Evolutionary conservation across 1,284 basidiomycete genomes (phyloP).

Genomic region (Trichosporon sp.): DNA sequence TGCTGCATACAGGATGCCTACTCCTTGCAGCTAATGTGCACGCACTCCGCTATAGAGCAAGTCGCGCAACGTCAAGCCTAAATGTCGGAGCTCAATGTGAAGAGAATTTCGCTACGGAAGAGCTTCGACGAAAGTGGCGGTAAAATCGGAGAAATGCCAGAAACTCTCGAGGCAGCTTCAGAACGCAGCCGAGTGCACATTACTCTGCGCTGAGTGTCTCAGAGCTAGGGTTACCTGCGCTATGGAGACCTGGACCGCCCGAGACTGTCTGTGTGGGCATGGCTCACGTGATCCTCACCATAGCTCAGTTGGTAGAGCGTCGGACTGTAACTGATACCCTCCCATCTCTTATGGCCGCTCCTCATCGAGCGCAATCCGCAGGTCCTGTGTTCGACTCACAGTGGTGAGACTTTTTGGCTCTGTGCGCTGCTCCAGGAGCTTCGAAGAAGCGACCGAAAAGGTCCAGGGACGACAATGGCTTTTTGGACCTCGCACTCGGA

Average conservation of each 20-base stretch:
- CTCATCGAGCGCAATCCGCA: not conserved
- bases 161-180: no score
- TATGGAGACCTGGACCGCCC: not conserved
- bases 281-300: not conserved
- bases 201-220: no score
- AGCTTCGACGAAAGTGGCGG: no score
- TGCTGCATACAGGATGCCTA: no score
- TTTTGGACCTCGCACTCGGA: not conserved
- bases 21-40: no score
- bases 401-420: not conserved
- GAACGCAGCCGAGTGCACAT: no score
- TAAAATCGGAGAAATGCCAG: no score
- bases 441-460: not conserved
- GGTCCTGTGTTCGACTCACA: constrained; percentile 2
- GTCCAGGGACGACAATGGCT: not conserved
- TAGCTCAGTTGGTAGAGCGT: constrained; percentile 5
- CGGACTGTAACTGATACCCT: not conserved
- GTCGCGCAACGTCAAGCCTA: no score
- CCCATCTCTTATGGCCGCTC: not conserved
- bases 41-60: no score
- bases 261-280: not conserved
- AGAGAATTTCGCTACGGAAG: no score
- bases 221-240: no score
- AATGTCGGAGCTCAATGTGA: no score
- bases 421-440: not conserved